Conservation (phyloP, 1,139 yeast species). For the Pichia sp. region DNA sequence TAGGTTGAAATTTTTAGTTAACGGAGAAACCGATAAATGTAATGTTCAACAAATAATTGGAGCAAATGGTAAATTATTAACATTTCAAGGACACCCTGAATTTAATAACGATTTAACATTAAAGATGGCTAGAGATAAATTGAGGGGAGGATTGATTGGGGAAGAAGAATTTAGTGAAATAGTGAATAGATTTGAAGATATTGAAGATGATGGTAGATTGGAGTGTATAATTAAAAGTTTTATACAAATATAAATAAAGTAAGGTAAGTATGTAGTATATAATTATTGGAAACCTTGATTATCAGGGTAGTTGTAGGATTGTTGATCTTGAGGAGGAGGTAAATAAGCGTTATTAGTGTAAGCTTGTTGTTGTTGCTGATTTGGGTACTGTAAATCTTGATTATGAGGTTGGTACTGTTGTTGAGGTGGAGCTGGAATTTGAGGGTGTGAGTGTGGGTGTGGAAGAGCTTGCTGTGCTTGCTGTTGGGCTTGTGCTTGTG, state of each 20-base stretch:
- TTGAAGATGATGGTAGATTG: not conserved
- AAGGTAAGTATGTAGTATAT: too few relatives aligned
- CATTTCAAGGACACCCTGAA: constrained; percentile 92
- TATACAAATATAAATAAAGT: too few relatives aligned
- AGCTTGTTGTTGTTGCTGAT: constrained; percentile 6
- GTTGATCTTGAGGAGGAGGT: constrained; percentile 11
- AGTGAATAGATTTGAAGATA: not conserved
- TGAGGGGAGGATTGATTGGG: constrained; percentile 14
- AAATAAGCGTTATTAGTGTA: constrained; percentile 1
- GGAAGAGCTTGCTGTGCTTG: constrained; percentile 13
- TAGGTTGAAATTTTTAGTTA: constrained; percentile 7
- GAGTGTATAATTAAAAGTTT: too few relatives aligned
- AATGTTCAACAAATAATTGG: constrained; percentile 54
- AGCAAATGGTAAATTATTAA: constrained; percentile 35
- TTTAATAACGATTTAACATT: constrained; percentile 38
- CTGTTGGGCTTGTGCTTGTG: constrained; percentile 15
- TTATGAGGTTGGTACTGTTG: constrained; percentile 3
- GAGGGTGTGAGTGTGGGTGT: constrained; percentile 16
- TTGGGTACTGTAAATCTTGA: constrained; percentile 10
- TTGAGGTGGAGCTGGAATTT: not conserved
- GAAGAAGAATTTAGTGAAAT: constrained; percentile 18
- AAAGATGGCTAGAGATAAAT: constrained; percentile 28
- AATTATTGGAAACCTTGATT: constrained; percentile 25
- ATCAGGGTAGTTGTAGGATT: constrained; percentile 16
- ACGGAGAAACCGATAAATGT: constrained; percentile 52